Evolutionary conservation across 208 protist species (phyloP).

Genomic region (Acanthamoeba triangularis): DNA sequence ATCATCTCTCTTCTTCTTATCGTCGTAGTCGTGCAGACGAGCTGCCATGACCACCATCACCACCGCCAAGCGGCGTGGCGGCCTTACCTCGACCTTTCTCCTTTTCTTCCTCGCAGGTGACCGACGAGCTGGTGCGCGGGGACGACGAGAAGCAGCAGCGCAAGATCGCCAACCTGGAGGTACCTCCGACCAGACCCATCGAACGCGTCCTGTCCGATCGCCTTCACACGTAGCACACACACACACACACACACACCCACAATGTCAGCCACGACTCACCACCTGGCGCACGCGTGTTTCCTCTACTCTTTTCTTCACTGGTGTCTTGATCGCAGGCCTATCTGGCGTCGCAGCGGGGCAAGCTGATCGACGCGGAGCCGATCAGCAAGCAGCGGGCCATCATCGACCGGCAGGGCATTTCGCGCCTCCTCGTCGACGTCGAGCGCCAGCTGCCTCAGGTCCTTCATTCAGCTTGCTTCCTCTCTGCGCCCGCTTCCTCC

Average conservation of each 20-base stretch:
- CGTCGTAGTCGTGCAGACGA: neutral
- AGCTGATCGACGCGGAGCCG: conserved; percentile 67
- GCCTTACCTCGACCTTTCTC: neutral
- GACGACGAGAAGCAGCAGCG: conserved; percentile 44
- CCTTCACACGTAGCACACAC: too few relatives aligned
- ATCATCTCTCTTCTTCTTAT: neutral
- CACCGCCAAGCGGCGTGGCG: too few relatives aligned
- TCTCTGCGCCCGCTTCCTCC: too few relatives aligned
- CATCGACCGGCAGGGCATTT: conserved; percentile 61
- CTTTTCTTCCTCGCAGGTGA: neutral
- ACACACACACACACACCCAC: too few relatives aligned
- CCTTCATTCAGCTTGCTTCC: neutral
- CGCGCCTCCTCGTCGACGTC: conserved; percentile 47
- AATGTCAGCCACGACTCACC: neutral
- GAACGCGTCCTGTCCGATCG: neutral
- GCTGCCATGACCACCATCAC: neutral
- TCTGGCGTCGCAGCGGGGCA: neutral
- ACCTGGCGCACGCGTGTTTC: neutral
- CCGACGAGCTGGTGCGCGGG: conserved; percentile 52
- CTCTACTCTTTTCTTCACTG: neutral
- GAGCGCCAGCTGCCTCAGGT: conserved; percentile 30
- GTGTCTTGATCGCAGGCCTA: neutral
- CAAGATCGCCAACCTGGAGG: conserved; percentile 68
- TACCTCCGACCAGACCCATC: neutral
- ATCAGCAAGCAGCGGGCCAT: conserved; percentile 50